Evolutionary conservation across 2,329 filamentous ascomycete species (phyloP).

Genomic region (Aureobasidium sp.): DNA sequence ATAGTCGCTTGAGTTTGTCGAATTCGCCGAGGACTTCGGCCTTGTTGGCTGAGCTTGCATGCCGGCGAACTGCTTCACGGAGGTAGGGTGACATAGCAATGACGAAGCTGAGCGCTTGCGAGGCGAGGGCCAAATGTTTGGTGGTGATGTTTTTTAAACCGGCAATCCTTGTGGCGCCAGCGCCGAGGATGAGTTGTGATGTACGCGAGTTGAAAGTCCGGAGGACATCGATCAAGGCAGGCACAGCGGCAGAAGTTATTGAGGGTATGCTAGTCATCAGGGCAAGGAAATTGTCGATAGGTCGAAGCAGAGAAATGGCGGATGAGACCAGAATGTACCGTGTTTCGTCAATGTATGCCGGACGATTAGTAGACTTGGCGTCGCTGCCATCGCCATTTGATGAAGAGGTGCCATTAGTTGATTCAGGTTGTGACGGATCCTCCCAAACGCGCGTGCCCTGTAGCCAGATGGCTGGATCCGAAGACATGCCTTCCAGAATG

Average conservation of each 20-base stretch:
- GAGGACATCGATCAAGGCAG: conserved; percentile 74
- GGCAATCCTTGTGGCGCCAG: conserved; percentile 80
- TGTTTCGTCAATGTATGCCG: conserved; percentile 73
- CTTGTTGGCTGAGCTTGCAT: conserved; percentile 42
- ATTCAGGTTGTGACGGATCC: conserved; percentile 25
- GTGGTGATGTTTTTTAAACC: conserved; percentile 95
- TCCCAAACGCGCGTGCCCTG: conserved; percentile 50
- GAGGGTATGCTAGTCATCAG: conserved; percentile 80
- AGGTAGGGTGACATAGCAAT: conserved; percentile 82
- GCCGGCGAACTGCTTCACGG: conserved; percentile 81
- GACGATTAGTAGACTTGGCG: conserved; percentile 22
- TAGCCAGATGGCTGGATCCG: conserved; percentile 61
- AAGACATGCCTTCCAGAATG: conserved; percentile 63
- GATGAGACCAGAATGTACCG: conserved; percentile 80
- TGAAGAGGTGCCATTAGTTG: conserved; percentile 26
- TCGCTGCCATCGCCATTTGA: conserved; percentile 21
- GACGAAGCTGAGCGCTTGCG: conserved; percentile 81
- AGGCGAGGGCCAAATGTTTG: conserved; percentile 85
- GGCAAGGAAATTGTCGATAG: conserved; percentile 74
- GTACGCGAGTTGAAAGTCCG: conserved; percentile 93
- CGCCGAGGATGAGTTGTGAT: conserved; percentile 92
- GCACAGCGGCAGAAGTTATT: conserved; percentile 76
- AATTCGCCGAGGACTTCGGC: conserved; percentile 60
- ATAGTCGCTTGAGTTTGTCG: conserved; percentile 74
- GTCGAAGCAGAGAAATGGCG: conserved; percentile 70